A percentile compares a stretch with the other conserved stretches of the same genome.
These are phyloP conservation scores for Penicillium griseofulvum DNA, from an alignment of 2,329 filamentous ascomycete species.

Conservation along the genomic window DNA sequence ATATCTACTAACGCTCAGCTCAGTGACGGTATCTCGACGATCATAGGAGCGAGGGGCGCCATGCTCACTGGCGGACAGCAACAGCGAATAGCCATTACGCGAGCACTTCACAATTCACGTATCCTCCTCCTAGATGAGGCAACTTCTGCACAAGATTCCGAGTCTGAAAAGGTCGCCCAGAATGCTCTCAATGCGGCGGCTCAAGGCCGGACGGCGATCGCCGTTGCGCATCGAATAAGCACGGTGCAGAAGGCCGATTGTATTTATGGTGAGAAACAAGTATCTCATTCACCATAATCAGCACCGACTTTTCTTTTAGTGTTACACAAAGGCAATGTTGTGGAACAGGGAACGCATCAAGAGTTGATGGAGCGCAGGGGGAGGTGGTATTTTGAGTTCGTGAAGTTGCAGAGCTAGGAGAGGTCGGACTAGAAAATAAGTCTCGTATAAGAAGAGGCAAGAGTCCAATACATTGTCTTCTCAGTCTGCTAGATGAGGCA, in stretches of 20 bases:
- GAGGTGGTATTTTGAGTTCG: background rate
- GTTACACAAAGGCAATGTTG: background rate
- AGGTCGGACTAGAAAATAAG: too few relatives aligned
- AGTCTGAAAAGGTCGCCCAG: background rate
- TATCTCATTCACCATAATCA: too few relatives aligned
- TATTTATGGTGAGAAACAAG: background rate
- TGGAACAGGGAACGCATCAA: background rate
- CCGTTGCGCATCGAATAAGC: conserved; percentile 82
- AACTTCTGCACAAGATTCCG: conserved; percentile 36
- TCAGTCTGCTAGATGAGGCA: too few relatives aligned
- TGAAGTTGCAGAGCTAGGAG: background rate
- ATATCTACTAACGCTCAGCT: conserved; percentile 73
- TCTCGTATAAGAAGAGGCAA: too few relatives aligned
- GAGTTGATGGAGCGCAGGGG: background rate
- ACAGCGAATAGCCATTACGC: conserved; percentile 88
- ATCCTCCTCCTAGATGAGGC: conserved; percentile 84
- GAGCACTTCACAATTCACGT: conserved; percentile 82
- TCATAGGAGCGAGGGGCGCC: conserved; percentile 82
- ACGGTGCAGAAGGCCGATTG: background rate
- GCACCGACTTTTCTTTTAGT: conserved; percentile 55
- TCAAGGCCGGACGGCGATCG: conserved; percentile 29
- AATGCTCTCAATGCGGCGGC: background rate
- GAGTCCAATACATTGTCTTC: too few relatives aligned
- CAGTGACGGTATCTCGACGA: conserved; percentile 78
- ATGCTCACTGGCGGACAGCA: conserved; percentile 89